phyloP scores from a whole-genome alignment of 1,284 basidiomycete genomes.

The Cryptococcus floricola region DNA sequence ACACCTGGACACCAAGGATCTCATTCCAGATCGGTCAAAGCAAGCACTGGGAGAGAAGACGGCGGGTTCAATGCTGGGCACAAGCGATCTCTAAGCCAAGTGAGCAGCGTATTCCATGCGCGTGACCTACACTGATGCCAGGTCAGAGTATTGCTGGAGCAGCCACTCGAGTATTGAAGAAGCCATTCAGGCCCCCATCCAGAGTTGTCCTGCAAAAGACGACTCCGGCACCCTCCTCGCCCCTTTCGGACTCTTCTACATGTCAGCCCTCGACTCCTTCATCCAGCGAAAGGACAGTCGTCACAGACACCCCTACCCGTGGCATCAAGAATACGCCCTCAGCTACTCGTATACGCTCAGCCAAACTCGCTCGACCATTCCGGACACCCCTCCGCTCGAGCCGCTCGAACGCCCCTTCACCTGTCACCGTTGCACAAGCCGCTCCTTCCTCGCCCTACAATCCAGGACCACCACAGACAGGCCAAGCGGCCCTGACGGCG shows the following conservation, averaged over 20 bases:
- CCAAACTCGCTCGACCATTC: slow-evolving; percentile 25
- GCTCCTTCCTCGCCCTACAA: not conserved
- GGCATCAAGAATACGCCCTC: not conserved
- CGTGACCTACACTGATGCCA: not conserved
- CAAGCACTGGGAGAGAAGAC: not conserved
- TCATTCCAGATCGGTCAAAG: slow-evolving; percentile 14
- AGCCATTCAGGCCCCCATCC: slow-evolving; percentile 36
- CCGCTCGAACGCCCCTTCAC: slow-evolving; percentile 11
- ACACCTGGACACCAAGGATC: slow-evolving; percentile 37
- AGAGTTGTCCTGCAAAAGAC: not conserved
- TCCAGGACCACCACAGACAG: not conserved
- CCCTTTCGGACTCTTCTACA: not conserved
- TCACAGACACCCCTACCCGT: not conserved
- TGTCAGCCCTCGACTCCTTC: not conserved
- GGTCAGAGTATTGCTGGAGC: slow-evolving; percentile 16
- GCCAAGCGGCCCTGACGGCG: slow-evolving; percentile 8
- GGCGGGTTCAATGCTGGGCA: not conserved
- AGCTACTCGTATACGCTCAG: not conserved
- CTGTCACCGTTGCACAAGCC: not conserved
- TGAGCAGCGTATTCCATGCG: slow-evolving; percentile 6
- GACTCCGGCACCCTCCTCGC: not conserved
- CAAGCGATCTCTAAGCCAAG: slow-evolving; percentile 19
- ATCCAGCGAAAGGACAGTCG: not conserved
- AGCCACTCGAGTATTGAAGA: slow-evolving; percentile 33
- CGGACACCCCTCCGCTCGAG: slow-evolving; percentile 18